Evolutionary conservation across 176 grass and related monocot species (phyloP), one percentile per base, ranked within the genome.

Genomic region (Puya raimondii): DNA sequence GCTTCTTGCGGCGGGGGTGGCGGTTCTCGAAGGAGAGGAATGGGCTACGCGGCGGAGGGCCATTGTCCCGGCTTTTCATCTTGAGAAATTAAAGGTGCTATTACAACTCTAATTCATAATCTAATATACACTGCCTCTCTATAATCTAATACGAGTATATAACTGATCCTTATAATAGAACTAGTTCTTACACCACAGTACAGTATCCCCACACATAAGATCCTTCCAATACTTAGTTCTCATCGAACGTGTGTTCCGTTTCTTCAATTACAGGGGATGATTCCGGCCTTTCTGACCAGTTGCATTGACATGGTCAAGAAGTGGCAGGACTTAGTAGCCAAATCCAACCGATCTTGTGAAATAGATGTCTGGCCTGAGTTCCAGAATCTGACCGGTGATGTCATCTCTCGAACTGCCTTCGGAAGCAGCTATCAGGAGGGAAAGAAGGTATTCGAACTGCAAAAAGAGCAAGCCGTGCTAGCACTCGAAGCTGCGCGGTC

Each of bases 351-450:
- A 11, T 75, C 72, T 3, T 68, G 48, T 48, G 91, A 96, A 58
- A 2, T 85, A 22, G 84, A 90, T 48, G 58, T 96, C 67, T 85
- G 81, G 81, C 72, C 80, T 11, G 87, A 91, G 70, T 80, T 87
- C 42, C 81, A 87, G 72, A 96, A 64, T 27, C 77, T 96, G 5
- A 83, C 84, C 0, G 91, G 84, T 69, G 87, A 91, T 68, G 87
- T 78, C 67, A 96, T 90, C 77, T 96, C 91, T 3, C 81, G 87
- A 18, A 81, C 87, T 17, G 82, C 84, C 20, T 96, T 96, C 54
- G 84, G 87, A 12, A 88, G 91, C 75, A 96, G 59, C 77, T 90
- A 72, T 66, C 67, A 80, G 72, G 81, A 96, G 80, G 87, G 91
- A 7, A 74, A 76, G 20, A 84, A 75, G 61, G 88, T 96, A 75